Percentiles rank a stretch among this genome's conserved stretches.
phyloP scores from a whole-genome alignment of 208 protist genomes.

The Trypanosoma mega region DNA sequence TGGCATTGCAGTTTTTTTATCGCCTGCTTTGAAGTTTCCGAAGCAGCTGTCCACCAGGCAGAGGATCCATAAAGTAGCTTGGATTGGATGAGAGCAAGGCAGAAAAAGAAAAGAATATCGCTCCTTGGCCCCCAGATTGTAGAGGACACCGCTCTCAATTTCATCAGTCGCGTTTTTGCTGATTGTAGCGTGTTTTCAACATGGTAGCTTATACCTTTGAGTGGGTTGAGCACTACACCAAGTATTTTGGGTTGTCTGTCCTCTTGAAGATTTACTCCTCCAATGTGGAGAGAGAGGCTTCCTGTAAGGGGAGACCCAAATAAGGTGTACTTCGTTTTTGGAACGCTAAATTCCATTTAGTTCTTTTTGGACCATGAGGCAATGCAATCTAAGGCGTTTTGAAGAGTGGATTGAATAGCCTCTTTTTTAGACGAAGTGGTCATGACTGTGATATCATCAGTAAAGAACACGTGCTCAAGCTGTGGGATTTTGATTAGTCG shows the following conservation, averaged over 20 bases:
- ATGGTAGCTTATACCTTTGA: background rate
- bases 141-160: background rate
- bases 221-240: background rate
- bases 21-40: background rate
- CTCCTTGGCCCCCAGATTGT: background rate
- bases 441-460: background rate
- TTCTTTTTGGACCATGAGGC: background rate
- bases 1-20: background rate
- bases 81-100: background rate
- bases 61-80: background rate
- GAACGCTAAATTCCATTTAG: background rate
- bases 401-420: background rate
- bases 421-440: background rate
- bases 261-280: background rate
- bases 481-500: background rate
- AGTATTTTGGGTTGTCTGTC: background rate
- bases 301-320: background rate
- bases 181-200: background rate
- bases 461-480: background rate
- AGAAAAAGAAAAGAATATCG: background rate
- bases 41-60: background rate
- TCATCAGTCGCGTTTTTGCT: background rate
- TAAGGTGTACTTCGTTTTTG: background rate
- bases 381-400: background rate
- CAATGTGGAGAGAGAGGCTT: background rate